Base-by-base conservation (phyloP, 176 grass and related monocot species). In the Metroxylon sagu region DNA sequence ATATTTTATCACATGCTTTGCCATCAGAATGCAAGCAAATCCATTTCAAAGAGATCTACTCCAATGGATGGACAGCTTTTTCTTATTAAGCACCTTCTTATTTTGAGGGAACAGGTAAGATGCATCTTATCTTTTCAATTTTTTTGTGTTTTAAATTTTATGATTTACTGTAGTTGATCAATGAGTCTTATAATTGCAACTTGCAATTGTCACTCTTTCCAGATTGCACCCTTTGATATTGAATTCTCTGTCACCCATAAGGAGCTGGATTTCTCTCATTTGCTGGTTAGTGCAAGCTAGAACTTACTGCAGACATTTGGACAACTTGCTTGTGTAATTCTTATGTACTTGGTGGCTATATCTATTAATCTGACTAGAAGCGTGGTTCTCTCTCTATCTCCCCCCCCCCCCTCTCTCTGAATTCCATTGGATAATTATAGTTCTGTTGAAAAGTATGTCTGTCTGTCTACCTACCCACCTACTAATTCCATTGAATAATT, bases 231-330 rank as follows among this genome's bases (percentile, higher is more conserved):
- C 52, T 91, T 97, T 70, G 87, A 88, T 68, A 82, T 97, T 43
- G 92, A 91, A 71, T 97, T 97, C 66, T 85, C 84, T 49, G 87
- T 97, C 50, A 97, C 87, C 23, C 82, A 97, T 60, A 97, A 97
- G 78, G 92, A 97, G 66, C 79, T 97, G 48, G 92, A 97, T 84
- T 97, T 97, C 75, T 97, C 92, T 64, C 92, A 97, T 84, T 83
- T 97, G 67, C 53, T 97, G 78, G 92, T 97, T 54, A 54, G 70
- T 73, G 23, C 59, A 48, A 25, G 2, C 26, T 26, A 14, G 35
- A 61, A 25, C 28, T 25, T 72, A n/a, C n/a, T n/a, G n/a, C 53
- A 35, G 35, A 43, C 3, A 2, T 43, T 43, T 43, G 35, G 35
- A 43, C 35, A 43, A 43, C 18, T 14, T 29, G 51, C 30, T 21